phyloP scores from a whole-genome alignment of 768 basidiomycete genomes.

The Kwoniella newhampshirensis region DNA sequence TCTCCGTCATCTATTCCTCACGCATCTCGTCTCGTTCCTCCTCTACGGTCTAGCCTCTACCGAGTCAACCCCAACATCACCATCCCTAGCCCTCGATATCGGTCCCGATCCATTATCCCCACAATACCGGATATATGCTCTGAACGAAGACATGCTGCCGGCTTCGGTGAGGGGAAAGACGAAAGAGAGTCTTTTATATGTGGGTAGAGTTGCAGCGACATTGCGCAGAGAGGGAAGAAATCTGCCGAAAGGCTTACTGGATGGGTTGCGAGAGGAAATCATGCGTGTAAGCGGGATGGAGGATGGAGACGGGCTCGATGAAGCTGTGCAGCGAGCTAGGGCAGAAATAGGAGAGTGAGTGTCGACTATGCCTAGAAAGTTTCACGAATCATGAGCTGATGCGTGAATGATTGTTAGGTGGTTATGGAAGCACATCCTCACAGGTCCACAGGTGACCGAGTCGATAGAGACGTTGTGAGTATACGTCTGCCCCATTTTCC shows the following conservation, averaged over 20 bases:
- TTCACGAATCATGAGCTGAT: background rate
- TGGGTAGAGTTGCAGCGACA: slow-evolving; percentile 81
- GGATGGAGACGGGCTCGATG: slow-evolving; percentile 74
- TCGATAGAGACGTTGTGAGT: slow-evolving; percentile 81
- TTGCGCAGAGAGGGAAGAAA: slow-evolving; percentile 74
- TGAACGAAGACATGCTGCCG: slow-evolving; percentile 70
- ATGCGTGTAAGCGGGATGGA: slow-evolving; percentile 59
- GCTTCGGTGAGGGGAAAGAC: slow-evolving; percentile 71
- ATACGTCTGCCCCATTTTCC: background rate
- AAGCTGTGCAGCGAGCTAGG: slow-evolving; percentile 70
- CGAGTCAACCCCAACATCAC: slow-evolving; percentile 15
- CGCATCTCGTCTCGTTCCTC: slow-evolving; percentile 76
- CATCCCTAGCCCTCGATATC: slow-evolving; percentile 30
- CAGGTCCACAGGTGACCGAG: slow-evolving; percentile 74
- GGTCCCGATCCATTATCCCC: slow-evolving; percentile 67
- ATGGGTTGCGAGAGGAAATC: slow-evolving; percentile 65
- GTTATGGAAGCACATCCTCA: slow-evolving; percentile 88
- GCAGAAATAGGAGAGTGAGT: slow-evolving; percentile 72
- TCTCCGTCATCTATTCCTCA: slow-evolving; percentile 78
- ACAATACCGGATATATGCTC: slow-evolving; percentile 57
- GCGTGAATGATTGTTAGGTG: slow-evolving; percentile 55
- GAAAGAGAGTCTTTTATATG: slow-evolving; percentile 77
- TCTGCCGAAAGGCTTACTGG: slow-evolving; percentile 66
- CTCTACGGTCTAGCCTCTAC: slow-evolving; percentile 70
- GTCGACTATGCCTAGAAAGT: background rate